Percentiles rank a stretch among this genome's conserved stretches.
phyloP scores from a whole-genome alignment of 164 flowering plant genomes.

The Akebia trifoliata region DNA sequence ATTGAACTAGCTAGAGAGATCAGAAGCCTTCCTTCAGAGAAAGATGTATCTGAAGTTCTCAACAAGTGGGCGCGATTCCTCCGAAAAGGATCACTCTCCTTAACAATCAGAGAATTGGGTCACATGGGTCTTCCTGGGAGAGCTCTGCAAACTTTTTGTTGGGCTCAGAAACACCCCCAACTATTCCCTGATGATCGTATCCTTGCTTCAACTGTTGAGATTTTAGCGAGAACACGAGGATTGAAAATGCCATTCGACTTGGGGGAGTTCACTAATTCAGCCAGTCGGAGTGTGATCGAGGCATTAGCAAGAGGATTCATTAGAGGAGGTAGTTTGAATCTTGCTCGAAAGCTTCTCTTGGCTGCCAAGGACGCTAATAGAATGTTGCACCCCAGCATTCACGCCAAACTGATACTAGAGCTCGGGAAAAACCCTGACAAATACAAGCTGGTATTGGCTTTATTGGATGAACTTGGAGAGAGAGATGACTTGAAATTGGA shows the following conservation, averaged over 20 bases:
- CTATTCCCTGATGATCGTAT: conserved; percentile 80
- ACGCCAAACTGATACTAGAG: conserved; percentile 66
- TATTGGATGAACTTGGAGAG: conserved; percentile 72
- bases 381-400: conserved; percentile 60
- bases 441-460: conserved; percentile 28
- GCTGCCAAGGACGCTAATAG: conserved; percentile 46
- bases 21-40: conserved; percentile 44
- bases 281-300: conserved; percentile 66
- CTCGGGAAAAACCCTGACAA: conserved; percentile 81
- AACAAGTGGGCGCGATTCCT: conserved; percentile 48
- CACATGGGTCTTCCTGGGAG: conserved; percentile 78
- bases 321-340: conserved; percentile 61
- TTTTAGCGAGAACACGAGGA: conserved; percentile 53
- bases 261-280: conserved; percentile 43
- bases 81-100: conserved; percentile 77
- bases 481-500: conserved; percentile 64
- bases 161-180: conserved; percentile 75
- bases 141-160: conserved; percentile 71
- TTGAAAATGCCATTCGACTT: conserved; percentile 56
- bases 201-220: conserved; percentile 74
- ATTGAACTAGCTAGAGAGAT: conserved; percentile 66
- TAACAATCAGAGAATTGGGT: conserved; percentile 84
- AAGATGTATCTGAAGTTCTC: conserved; percentile 52
- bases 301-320: conserved; percentile 76
- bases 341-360: conserved; percentile 63